Base-by-base conservation (phyloP, 305 asterid genomes). In the Salvia sclarea region DNA sequence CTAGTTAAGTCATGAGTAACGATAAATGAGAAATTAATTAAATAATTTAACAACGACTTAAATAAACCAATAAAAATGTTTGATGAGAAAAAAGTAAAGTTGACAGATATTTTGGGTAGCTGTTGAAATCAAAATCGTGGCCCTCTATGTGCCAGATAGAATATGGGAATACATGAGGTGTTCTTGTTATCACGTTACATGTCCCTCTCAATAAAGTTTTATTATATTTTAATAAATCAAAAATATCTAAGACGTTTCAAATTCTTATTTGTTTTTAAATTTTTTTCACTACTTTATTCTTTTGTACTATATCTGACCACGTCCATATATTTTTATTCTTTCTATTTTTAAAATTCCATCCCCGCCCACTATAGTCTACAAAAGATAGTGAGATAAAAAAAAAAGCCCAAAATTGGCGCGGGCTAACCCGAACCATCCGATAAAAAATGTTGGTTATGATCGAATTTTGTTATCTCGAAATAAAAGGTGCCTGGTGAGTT, bases 121-220 rank as follows among this genome's bases (percentile, higher is more conserved):
- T 49, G 6, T 49, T 5, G 60, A 22, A 53, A 53, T 8, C 18
- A 25, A 5, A 53, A 24, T 53, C 60, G 60, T 53, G 60, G 14
- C 60, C 30, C 38, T 12, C 30, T 0, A 24, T 53, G 60, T 5
- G 60, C 60, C 60, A 53, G 60, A 53, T 6, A 53, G 60, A 53
- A 24, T 53, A 2, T 3, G 20, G 20, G 60, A 53, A 53, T 53
- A 12, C 18, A 53, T 24, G 60, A 24, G 60, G 60, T 53, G 37
- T 24, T 53, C 30, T 11, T 24, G 33, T 53, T 53, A 1, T 53
- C 17, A 53, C 37, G 3, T 22, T 24, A 9, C 18, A 24, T 6
- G 37, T 53, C 57, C 16, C 3, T 50, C 57, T 50, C 57, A 18
- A 0, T 1, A 21, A 50, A 7, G 3, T 37, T 37, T 37, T 37